Percentiles rank a stretch among this genome's conserved stretches.
phyloP scores from a whole-genome alignment of 108 stramenopile genomes.

The Conticribra guillardii region DNA sequence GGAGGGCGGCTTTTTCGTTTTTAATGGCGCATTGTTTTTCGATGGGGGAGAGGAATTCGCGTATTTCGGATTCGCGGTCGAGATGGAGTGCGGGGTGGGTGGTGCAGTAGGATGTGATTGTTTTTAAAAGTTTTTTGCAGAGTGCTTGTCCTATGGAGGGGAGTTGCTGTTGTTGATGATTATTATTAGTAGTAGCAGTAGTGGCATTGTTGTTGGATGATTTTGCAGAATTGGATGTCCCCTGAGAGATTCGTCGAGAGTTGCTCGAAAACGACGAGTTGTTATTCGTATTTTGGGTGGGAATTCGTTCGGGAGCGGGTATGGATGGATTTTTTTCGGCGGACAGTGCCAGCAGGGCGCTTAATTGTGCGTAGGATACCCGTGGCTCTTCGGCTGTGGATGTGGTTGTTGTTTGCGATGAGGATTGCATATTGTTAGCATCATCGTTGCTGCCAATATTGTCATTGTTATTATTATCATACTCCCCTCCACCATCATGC shows the following conservation, averaged over 20 bases:
- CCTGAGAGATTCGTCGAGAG: background rate
- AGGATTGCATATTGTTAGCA: background rate
- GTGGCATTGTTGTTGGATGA: background rate
- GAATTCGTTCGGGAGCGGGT: constrained; percentile 21
- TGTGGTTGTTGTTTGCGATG: background rate
- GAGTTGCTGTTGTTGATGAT: background rate
- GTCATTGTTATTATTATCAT: too few relatives aligned
- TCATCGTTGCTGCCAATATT: too few relatives aligned
- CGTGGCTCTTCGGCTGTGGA: constrained; percentile 14
- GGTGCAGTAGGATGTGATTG: constrained; percentile 52
- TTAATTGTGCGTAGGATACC: constrained; percentile 66
- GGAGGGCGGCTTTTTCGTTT: constrained; percentile 40
- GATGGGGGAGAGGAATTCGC: constrained; percentile 51
- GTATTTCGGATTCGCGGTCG: constrained; percentile 56
- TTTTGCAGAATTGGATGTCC: constrained; percentile 5
- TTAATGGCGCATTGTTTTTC: constrained; percentile 37
- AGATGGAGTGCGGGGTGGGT: constrained; percentile 33
- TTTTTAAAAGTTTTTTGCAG: constrained; percentile 51
- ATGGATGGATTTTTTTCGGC: constrained; percentile 56
- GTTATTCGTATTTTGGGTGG: constrained; percentile 2
- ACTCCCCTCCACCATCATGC: background rate
- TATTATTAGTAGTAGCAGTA: background rate
- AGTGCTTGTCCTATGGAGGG: constrained; percentile 41
- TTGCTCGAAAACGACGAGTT: background rate
- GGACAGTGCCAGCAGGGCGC: constrained; percentile 57